These are phyloP conservation scores for Phytophthora europaea DNA, from an alignment of 352 stramenopile genomes.

Conservation along the genomic window DNA sequence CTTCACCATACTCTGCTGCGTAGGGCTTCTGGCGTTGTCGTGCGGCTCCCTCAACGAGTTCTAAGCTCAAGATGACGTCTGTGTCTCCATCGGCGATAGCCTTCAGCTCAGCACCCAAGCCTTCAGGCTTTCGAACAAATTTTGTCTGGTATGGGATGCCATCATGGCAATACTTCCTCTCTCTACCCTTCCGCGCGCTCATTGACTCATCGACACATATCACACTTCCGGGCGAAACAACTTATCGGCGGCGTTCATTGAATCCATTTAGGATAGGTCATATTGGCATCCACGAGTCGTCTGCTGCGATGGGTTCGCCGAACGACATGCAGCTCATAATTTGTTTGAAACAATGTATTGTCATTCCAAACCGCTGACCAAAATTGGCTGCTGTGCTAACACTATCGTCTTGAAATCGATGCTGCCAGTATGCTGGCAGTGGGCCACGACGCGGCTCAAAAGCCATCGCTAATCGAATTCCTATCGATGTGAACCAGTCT, in stretches of 20 bases:
- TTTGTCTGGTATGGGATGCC: not conserved
- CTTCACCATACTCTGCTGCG: not conserved
- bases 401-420: not conserved
- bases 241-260: not conserved
- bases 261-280: not conserved
- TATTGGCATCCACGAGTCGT: not conserved
- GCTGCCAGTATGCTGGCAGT: not conserved
- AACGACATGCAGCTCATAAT: conserved; percentile 1
- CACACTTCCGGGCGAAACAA: not conserved
- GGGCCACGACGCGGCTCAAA: not conserved
- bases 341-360: not conserved
- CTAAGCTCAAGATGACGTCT: not conserved
- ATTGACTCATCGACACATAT: not conserved
- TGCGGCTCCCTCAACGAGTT: not conserved
- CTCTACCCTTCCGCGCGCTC: not conserved
- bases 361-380: conserved; percentile 1
- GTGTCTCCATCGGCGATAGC: not conserved
- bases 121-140: not conserved
- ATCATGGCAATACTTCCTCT: not conserved
- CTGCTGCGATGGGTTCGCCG: not conserved
- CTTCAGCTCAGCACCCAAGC: not conserved
- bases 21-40: not conserved
- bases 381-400: not conserved
- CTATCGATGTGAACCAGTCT: not conserved
- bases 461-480: not conserved